These are phyloP conservation scores for Caulochytrium protostelioides DNA, from an alignment of 371 early-diverging fungal species.

Conservation along the genomic window DNA sequence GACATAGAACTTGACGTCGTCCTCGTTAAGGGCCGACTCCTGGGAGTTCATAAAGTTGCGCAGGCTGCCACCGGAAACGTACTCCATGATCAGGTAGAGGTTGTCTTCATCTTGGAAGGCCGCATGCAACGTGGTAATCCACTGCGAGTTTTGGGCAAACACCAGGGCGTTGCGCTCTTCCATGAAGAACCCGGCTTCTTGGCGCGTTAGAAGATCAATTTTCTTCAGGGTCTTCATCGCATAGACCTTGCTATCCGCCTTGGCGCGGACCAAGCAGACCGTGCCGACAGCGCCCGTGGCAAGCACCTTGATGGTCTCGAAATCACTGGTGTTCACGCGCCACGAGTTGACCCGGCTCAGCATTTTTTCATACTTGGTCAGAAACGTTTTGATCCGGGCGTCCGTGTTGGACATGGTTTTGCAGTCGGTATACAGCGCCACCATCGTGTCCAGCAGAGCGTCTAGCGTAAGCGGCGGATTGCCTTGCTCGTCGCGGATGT, in stretches of 20 bases:
- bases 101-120: conserved; percentile 45
- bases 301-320: conserved; percentile 60
- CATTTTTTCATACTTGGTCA: conserved; percentile 32
- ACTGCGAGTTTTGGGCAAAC: conserved; percentile 38
- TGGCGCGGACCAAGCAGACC: conserved; percentile 51
- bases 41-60: conserved; percentile 18
- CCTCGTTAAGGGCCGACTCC: conserved; percentile 21
- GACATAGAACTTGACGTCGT: conserved; percentile 29
- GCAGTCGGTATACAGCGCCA: conserved; percentile 39
- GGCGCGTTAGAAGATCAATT: conserved; percentile 52
- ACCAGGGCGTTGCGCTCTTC: conserved; percentile 71
- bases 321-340: conserved; percentile 58
- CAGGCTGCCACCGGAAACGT: conserved; percentile 38
- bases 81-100: conserved; percentile 50
- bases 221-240: conserved; percentile 92
- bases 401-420: conserved; percentile 23
- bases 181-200: conserved; percentile 69
- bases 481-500: conserved; percentile 5
- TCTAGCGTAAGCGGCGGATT: conserved; percentile 21
- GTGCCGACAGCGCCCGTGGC: conserved; percentile 82
- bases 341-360: conserved; percentile 29
- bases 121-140: conserved; percentile 42
- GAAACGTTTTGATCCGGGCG: conserved; percentile 24
- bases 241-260: conserved; percentile 48
- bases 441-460: conserved; percentile 35